These are phyloP conservation scores for Rhododendron mucronatum DNA, from an alignment of 148 eudicot genomes.

Conservation along the genomic window DNA sequence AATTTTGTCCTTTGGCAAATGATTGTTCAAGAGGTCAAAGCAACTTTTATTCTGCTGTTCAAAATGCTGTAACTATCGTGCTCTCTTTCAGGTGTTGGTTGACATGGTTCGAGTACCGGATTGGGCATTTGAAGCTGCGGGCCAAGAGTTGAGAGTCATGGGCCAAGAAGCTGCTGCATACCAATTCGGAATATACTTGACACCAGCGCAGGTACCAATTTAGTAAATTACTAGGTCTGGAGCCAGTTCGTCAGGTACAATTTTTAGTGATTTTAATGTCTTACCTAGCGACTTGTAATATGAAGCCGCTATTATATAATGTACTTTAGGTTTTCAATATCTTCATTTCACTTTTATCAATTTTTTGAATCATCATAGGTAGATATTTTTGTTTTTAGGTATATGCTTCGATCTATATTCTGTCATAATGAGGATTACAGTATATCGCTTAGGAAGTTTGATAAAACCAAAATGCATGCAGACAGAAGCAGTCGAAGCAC, in stretches of 20 bases:
- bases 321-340: neutral
- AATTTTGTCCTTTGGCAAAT: neutral
- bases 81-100: conserved; percentile 58
- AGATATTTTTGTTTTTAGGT: neutral
- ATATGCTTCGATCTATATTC: neutral
- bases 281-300: neutral
- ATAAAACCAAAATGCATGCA: conserved; percentile 16
- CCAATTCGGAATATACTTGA: conserved; percentile 78
- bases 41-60: neutral
- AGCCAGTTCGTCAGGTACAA: neutral
- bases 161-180: conserved; percentile 90
- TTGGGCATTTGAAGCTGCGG: conserved; percentile 98
- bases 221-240: conserved; percentile 1
- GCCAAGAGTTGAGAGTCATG: conserved; percentile 91
- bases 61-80: neutral
- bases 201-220: conserved; percentile 70
- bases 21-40: neutral
- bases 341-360: neutral
- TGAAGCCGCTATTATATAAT: neutral
- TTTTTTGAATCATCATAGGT: neutral
- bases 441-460: neutral
- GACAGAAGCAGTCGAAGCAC: conserved; percentile 97
- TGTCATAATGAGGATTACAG: neutral
- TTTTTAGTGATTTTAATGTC: neutral
- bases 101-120: conserved; percentile 95